Percentiles rank a stretch among this genome's conserved stretches.
Conservation (phyloP, 768 basidiomycete genomes). For the Lanmaoa rubissima region DNA sequence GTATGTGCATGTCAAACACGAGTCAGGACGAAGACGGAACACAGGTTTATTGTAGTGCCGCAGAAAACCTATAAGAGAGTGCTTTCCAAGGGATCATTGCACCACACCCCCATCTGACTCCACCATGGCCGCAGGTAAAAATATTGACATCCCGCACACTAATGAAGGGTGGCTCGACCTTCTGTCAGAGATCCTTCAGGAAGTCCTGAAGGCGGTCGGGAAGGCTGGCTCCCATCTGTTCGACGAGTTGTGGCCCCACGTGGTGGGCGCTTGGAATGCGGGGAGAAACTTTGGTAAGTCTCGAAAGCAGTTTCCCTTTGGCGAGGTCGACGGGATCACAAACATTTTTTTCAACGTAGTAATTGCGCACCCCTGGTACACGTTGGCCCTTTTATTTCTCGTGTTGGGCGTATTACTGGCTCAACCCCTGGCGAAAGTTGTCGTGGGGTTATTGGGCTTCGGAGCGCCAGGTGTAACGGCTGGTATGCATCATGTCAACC, state of each 20-base stretch:
- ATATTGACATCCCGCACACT: background rate
- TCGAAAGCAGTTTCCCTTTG: background rate
- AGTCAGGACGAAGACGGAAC: background rate
- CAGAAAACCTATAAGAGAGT: conserved; percentile 5
- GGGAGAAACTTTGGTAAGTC: background rate
- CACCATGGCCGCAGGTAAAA: too few species aligned
- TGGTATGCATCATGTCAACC: conserved; percentile 1
- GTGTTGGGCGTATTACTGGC: background rate
- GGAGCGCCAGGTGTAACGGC: rapidly evolving
- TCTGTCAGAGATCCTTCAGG: rapidly evolving
- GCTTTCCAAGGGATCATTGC: background rate
- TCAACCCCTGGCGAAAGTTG: background rate
- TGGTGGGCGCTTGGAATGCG: background rate
- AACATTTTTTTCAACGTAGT: background rate
- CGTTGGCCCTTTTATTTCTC: background rate
- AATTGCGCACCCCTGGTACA: background rate
- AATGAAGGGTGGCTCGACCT: background rate
- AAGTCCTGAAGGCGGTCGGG: rapidly evolving
- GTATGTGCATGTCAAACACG: too few species aligned
- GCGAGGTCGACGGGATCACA: background rate
- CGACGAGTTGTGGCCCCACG: rapidly evolving
- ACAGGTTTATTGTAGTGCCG: background rate
- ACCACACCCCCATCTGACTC: background rate
- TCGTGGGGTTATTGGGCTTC: background rate
- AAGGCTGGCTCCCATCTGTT: background rate